Base-by-base conservation (phyloP, 2,329 filamentous ascomycete species). In the Sporothrix inflata region DNA sequence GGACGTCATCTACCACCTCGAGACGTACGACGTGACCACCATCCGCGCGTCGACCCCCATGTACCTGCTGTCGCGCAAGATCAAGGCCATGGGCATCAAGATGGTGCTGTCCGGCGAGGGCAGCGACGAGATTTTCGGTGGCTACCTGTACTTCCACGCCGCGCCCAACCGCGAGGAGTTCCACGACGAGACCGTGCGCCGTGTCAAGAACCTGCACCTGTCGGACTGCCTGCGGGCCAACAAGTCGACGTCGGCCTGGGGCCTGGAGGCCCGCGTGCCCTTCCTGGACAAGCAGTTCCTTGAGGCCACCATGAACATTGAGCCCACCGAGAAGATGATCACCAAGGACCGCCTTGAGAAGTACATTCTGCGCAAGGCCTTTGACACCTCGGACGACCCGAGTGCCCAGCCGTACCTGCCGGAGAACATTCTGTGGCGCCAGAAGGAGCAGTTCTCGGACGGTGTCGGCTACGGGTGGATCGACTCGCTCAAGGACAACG, bases 401-500 rank as follows among this genome's bases (percentile, higher is more conserved):
- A 90, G 87, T 65, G 88, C 87, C 66, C 84, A 92, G 81, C 90
- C 96, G 11, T 99, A 98, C 85, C 89, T 99, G n/a, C 96, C 97
- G 8, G 91, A 97, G 21, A 90, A 94, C 81, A 99, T 99, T 77
- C 90, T 99, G 72, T 99, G 94, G 92, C 89, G 97, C 80, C 97
- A 99, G 84, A 99, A 99, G 90, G 96, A 99, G 86, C 96, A 99
- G 85, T 99, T 99, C 86, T 97, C 92, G 73, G 97, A 99, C 79
- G 97, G 96, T 81, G 96, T 99, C 72, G 96, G 96, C 72, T 99
- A 99, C 85, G 94, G 96, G 75, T 99, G 96, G 96, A 99, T 99
- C 80, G 96, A 99, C 79, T 92, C 91, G 7, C 89, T 99, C 78
- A 98, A 98, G 88, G 96, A 98, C 83, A 93, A 92, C 79, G 96